Evolutionary conservation across 331 rosid species (phyloP).

Genomic region (Malus hybrid): DNA sequence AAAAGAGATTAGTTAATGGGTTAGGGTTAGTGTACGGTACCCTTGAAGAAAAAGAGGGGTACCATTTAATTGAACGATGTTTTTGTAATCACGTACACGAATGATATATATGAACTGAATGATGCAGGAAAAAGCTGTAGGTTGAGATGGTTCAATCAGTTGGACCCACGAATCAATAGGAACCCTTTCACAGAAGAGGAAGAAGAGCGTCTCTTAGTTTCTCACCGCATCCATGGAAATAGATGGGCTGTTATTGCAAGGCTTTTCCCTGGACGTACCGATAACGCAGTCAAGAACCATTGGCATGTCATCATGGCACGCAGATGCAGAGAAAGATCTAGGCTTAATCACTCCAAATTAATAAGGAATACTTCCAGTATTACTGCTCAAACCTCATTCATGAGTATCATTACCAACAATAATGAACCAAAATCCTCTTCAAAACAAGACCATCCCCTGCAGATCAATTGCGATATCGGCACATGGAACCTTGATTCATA

Average conservation of each 20-base stretch:
- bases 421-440: background rate
- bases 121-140: conserved; percentile 85
- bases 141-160: conserved; percentile 96
- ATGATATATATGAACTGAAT: background rate
- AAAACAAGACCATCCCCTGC: conserved; percentile 10
- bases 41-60: too few species aligned
- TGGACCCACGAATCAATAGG: conserved; percentile 89
- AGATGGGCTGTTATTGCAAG: conserved; percentile 95
- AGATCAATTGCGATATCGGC: background rate
- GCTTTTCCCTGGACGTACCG: conserved; percentile 89
- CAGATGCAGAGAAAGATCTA: conserved; percentile 51
- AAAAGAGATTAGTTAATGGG: background rate
- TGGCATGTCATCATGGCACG: conserved; percentile 99
- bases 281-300: conserved; percentile 91
- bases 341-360: conserved; percentile 33
- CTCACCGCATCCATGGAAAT: conserved; percentile 75
- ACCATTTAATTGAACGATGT: background rate
- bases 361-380: background rate
- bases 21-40: background rate
- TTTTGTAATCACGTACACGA: background rate
- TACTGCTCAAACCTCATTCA: background rate
- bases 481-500: conserved; percentile 14
- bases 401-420: background rate
- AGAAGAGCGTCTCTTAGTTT: conserved; percentile 69
- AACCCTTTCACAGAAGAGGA: conserved; percentile 86